Evolutionary conservation across 1,284 basidiomycete genomes (phyloP).

Genomic region (Cutaneotrichosporon daszewskae): DNA sequence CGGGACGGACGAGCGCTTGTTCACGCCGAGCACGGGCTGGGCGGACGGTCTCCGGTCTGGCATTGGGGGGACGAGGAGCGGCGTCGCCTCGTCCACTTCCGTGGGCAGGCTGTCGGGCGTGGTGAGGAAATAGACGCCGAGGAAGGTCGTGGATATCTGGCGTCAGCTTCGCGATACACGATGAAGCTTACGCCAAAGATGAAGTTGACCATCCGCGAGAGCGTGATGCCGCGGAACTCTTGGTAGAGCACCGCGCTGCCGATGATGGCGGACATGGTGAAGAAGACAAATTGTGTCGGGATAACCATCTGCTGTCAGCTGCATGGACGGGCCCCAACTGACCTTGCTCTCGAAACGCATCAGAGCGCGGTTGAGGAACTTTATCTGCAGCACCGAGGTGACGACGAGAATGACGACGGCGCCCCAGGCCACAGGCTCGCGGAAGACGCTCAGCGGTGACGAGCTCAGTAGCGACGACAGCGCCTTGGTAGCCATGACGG

Average conservation of each 20-base stretch:
- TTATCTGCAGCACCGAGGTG: slow-evolving; percentile 85
- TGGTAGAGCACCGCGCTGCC: slow-evolving; percentile 90
- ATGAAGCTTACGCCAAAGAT: slow-evolving; percentile 39
- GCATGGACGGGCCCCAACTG: neutral
- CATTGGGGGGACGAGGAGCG: slow-evolving; percentile 18
- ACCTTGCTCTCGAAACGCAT: slow-evolving; percentile 84
- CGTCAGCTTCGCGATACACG: neutral
- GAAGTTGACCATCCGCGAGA: slow-evolving; percentile 66
- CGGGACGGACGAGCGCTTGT: slow-evolving; percentile 13
- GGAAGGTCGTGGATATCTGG: slow-evolving; percentile 50
- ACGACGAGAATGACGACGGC: slow-evolving; percentile 62
- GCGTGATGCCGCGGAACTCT: slow-evolving; percentile 74
- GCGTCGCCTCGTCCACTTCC: slow-evolving; percentile 21
- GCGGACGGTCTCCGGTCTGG: neutral
- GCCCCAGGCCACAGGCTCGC: slow-evolving; percentile 72
- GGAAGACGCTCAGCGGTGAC: slow-evolving; percentile 67
- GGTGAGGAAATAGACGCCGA: slow-evolving; percentile 62
- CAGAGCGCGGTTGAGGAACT: slow-evolving; percentile 80
- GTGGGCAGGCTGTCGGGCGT: slow-evolving; percentile 34
- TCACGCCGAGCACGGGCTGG: neutral
- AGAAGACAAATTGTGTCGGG: slow-evolving; percentile 87
- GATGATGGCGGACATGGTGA: slow-evolving; percentile 63
- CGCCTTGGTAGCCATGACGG: slow-evolving; percentile 84
- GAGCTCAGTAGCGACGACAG: slow-evolving; percentile 64
- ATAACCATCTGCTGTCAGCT: slow-evolving; percentile 55